Evolutionary conservation across 805 yeast species (phyloP), one percentile per base, ranked within the genome.

Genomic region (Wickerhamiella occidentalis): DNA sequence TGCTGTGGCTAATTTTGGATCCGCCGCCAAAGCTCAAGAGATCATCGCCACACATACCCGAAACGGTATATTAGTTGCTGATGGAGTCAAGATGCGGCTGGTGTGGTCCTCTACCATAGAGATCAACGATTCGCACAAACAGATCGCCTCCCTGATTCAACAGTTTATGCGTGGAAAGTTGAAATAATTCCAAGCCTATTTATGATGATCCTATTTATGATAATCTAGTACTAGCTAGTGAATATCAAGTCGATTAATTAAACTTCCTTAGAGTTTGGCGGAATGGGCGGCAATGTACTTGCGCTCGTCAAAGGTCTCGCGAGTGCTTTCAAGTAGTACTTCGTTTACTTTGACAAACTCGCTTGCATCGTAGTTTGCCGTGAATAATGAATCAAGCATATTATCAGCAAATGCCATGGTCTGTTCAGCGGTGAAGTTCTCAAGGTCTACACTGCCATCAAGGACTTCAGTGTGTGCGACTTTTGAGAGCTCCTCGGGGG

Each of bases 1-100:
- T 59, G 94, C 85, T 4, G 82, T 69, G 58, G 66, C 83, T 2
- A 70, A 74, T n/a, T 83, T 77, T 57, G 56, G 61, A 3, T 65
- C 68, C 2, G 62, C 82, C 43, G 54, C 59, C 2, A 64, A 69
- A 2, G 88, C 90, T 0, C 80, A 78, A 47, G 68, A 69, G 2
- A 55, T 60, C 54, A 51, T 55, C 44, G 33, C 33, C 33, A 51
- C 47, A 3, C 22, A 54, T 1, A 42, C 53, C 18, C 18, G 17
- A 2, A 18, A 47, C 2, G 64, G 64, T n/a, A 30, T 51, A 9
- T 38, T 62, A n/a, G 52, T 61, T 3, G 45, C 63, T 8, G 57
- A 61, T 13, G 67, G 66, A 4, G 51, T 61, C 33, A 47, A 55
- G 26, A 54, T 64, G 21, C 25, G 55, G 17, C 55, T 61, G 3